phyloP scores from a whole-genome alignment of 2,329 filamentous ascomycete species.

The Fusarium pseudograminearum region DNA sequence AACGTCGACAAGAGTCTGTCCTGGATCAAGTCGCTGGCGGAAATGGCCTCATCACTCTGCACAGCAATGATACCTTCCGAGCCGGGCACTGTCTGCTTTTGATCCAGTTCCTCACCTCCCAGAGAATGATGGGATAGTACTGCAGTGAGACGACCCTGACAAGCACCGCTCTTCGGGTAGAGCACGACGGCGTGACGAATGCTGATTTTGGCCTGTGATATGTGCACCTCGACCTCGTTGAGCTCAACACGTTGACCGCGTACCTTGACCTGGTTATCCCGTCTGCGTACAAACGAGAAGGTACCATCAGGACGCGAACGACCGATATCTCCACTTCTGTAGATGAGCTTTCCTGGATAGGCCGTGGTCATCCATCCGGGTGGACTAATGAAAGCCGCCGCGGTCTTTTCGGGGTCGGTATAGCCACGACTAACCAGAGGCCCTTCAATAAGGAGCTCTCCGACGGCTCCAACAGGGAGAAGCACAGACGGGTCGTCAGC shows the following conservation, averaged over 20 bases:
- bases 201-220: background rate
- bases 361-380: background rate
- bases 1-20: background rate
- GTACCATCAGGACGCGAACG: background rate
- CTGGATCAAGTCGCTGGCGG: background rate
- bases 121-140: background rate
- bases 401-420: background rate
- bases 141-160: background rate
- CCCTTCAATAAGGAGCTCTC: background rate
- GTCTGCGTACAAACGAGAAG: conserved; percentile 37
- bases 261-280: conserved; percentile 49
- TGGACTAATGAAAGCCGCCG: background rate
- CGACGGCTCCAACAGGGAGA: conserved; percentile 1
- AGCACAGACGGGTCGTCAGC: background rate
- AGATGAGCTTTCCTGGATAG: background rate
- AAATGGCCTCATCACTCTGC: background rate
- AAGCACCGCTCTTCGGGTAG: background rate
- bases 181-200: background rate
- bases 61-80: background rate
- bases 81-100: background rate
- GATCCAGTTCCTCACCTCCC: background rate
- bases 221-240: conserved; percentile 12
- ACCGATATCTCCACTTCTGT: background rate
- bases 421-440: background rate
- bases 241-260: conserved; percentile 41